Evolutionary conservation across 805 yeast genomes (phyloP).

Genomic region (Scheffersomyces ergatensis): DNA sequence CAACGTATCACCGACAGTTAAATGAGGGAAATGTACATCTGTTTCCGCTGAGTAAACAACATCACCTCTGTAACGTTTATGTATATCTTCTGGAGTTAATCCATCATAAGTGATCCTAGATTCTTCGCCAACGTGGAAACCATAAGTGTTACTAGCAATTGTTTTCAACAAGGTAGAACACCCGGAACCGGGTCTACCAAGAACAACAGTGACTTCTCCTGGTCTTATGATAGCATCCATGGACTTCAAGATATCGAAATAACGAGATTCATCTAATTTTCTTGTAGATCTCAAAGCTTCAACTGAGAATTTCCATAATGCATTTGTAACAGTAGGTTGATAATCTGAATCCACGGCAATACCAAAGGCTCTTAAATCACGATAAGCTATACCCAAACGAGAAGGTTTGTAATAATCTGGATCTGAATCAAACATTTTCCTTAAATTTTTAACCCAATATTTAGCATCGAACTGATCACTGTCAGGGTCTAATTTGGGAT

Average conservation of each 20-base stretch:
- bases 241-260: conserved; percentile 29
- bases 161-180: conserved; percentile 40
- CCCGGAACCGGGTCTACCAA: conserved; percentile 43
- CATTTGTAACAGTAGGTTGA: conserved; percentile 56
- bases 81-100: conserved; percentile 24
- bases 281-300: conserved; percentile 14
- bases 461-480: conserved; percentile 57
- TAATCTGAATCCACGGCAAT: conserved; percentile 67
- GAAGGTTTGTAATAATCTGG: conserved; percentile 64
- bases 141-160: conserved; percentile 35
- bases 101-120: conserved; percentile 35
- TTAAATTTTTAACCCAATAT: conserved; percentile 66
- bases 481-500: conserved; percentile 55
- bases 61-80: conserved; percentile 32
- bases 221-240: conserved; percentile 36
- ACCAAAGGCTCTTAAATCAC: conserved; percentile 59
- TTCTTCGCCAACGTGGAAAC: conserved; percentile 31
- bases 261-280: conserved; percentile 20
- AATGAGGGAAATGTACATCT: conserved; percentile 55
- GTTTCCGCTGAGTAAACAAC: conserved; percentile 49
- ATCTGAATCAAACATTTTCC: conserved; percentile 50
- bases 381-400: conserved; percentile 57
- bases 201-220: conserved; percentile 39
- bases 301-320: conserved; percentile 21
- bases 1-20: conserved; percentile 55